Conservation (phyloP, 306 rosid genomes). For the Dalbergia oliveri region DNA sequence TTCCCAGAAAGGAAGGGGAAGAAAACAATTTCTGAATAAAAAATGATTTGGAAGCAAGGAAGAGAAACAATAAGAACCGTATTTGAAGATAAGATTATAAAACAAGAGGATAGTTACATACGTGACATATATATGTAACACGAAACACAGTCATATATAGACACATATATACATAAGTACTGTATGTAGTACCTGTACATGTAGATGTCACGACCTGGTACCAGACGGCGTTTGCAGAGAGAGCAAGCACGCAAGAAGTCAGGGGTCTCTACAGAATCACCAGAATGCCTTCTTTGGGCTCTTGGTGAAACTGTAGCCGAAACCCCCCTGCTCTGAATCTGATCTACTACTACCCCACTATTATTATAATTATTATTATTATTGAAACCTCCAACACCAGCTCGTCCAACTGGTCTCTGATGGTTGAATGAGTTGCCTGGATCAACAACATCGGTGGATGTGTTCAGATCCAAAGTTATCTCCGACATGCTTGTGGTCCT, state of each 20-base stretch:
- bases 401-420: neutral
- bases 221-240: conserved; percentile 79
- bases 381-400: neutral
- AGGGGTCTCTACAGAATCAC: conserved; percentile 55
- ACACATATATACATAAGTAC: no score
- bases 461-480: conserved; percentile 77
- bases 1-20: neutral
- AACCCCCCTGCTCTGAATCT: conserved; percentile 48
- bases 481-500: conserved; percentile 86
- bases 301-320: conserved; percentile 53
- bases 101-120: no score
- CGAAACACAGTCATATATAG: no score
- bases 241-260: conserved; percentile 77
- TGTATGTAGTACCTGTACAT: conserved; percentile 73
- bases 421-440: neutral
- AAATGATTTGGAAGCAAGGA: neutral
- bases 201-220: conserved; percentile 86
- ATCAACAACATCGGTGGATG: conserved; percentile 42
- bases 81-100: no score
- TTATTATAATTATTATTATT: no score
- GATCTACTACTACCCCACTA: neutral
- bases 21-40: neutral
- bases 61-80: no score
- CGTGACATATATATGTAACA: no score
- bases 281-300: conserved; percentile 48